Percentiles rank a stretch among this genome's conserved stretches.
These are phyloP conservation scores for Meredithiella fracta DNA, from an alignment of 2,329 filamentous ascomycete species.

Conservation along the genomic window DNA sequence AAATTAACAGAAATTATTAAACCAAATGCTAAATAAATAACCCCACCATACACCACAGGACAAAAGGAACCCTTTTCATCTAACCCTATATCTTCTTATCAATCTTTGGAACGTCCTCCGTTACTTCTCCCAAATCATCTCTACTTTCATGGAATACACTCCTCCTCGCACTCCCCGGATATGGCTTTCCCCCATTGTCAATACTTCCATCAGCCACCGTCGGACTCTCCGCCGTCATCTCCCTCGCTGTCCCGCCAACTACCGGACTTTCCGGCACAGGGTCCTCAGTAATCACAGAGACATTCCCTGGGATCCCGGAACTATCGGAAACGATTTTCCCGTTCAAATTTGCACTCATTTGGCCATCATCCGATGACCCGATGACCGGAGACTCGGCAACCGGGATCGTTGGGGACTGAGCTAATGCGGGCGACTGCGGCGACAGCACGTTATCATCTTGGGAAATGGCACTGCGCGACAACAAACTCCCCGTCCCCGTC, in stretches of 20 bases:
- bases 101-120: background rate
- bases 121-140: slow-evolving; percentile 20
- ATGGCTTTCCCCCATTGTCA: slow-evolving; percentile 1
- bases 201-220: background rate
- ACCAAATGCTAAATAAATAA: too few species aligned
- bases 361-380: background rate
- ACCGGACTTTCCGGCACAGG: background rate
- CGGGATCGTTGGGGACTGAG: slow-evolving; percentile 4
- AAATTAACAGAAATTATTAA: too few species aligned
- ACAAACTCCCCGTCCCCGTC: background rate
- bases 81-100: too few species aligned
- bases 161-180: slow-evolving; percentile 17
- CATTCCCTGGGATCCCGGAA: too few species aligned
- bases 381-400: background rate
- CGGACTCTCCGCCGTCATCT: slow-evolving; percentile 3
- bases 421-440: background rate
- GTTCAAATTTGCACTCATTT: background rate
- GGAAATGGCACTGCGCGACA: background rate
- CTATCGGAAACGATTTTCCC: too few species aligned
- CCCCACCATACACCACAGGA: too few species aligned
- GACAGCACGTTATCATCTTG: background rate
- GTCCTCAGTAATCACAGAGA: too few species aligned
- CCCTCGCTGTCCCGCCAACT: background rate
- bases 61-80: too few species aligned
- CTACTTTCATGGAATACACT: slow-evolving; percentile 23